phyloP scores from a whole-genome alignment of 352 stramenopile species.

The Pythium aristosporum region DNA sequence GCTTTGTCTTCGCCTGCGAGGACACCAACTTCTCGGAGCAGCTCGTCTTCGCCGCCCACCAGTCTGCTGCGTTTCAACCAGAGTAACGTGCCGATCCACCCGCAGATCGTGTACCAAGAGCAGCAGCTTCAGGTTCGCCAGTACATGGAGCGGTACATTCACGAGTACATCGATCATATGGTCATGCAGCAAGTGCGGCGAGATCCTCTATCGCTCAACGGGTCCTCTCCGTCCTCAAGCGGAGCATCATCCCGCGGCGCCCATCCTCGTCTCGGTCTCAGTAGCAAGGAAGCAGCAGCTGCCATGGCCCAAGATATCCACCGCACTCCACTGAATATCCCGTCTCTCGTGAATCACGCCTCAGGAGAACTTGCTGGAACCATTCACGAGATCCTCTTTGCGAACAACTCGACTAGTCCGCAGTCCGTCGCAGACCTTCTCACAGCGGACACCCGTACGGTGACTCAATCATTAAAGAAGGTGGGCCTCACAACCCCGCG shows the following conservation, averaged over 20 bases:
- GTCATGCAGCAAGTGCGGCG: slow-evolving; percentile 31
- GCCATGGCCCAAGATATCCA: slow-evolving; percentile 42
- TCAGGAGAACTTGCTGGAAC: slow-evolving; percentile 41
- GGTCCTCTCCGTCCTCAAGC: neutral
- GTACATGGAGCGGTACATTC: slow-evolving; percentile 36
- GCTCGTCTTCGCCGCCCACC: neutral
- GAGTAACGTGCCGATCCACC: slow-evolving; percentile 30
- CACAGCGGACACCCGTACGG: slow-evolving; percentile 10
- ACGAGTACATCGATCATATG: slow-evolving; percentile 36
- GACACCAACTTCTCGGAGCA: neutral
- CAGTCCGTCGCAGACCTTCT: slow-evolving; percentile 62
- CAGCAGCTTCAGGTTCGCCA: slow-evolving; percentile 32
- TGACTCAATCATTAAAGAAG: slow-evolving; percentile 22
- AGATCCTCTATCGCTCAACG: slow-evolving; percentile 15
- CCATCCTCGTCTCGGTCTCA: neutral
- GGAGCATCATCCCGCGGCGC: neutral
- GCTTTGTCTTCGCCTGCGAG: slow-evolving; percentile 14
- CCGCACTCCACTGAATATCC: slow-evolving; percentile 51
- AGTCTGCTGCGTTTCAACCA: slow-evolving; percentile 29
- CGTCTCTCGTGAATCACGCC: slow-evolving; percentile 41
- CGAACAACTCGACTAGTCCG: slow-evolving; percentile 53
- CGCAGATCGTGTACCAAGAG: slow-evolving; percentile 32
- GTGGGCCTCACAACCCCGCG: slow-evolving; percentile 15
- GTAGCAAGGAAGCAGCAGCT: slow-evolving; percentile 18
- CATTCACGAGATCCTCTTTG: slow-evolving; percentile 68